Conservation (phyloP, 129 eudicot species). For the Mikania micrantha region DNA sequence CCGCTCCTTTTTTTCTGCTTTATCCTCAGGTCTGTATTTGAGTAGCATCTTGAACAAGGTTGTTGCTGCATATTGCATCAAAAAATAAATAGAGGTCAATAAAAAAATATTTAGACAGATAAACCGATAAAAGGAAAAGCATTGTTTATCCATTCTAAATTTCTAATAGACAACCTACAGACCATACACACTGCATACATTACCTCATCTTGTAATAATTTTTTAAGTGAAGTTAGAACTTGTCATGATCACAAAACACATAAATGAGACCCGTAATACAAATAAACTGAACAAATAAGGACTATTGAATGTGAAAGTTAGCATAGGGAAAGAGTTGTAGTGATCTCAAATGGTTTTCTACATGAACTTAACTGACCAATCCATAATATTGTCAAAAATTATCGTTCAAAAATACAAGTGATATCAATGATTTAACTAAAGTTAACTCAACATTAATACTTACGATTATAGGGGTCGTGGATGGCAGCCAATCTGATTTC, state of each 20-base stretch:
- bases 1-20: slow-evolving; percentile 76
- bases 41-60: slow-evolving; percentile 85
- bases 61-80: slow-evolving; percentile 47
- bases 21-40: slow-evolving; percentile 87
- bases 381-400: too few relatives aligned
- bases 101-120: background rate
- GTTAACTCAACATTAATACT: too few relatives aligned
- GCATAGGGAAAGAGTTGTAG: background rate
- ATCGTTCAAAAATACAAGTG: too few relatives aligned
- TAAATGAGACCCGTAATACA: background rate
- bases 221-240: background rate
- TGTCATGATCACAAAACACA: background rate
- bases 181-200: background rate
- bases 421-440: too few relatives aligned
- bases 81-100: background rate
- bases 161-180: background rate
- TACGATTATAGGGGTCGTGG: too few relatives aligned
- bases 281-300: background rate
- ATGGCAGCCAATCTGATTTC: too few relatives aligned
- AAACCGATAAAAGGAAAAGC: background rate
- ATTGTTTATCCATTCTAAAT: background rate
- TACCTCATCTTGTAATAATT: background rate
- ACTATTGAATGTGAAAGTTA: background rate
- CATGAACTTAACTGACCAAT: too few relatives aligned
- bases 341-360: too few relatives aligned